Evolutionary conservation across 2,329 filamentous ascomycete species (phyloP), one percentile per base, ranked within the genome.

Genomic region (Phyllosticta citriasiana): DNA sequence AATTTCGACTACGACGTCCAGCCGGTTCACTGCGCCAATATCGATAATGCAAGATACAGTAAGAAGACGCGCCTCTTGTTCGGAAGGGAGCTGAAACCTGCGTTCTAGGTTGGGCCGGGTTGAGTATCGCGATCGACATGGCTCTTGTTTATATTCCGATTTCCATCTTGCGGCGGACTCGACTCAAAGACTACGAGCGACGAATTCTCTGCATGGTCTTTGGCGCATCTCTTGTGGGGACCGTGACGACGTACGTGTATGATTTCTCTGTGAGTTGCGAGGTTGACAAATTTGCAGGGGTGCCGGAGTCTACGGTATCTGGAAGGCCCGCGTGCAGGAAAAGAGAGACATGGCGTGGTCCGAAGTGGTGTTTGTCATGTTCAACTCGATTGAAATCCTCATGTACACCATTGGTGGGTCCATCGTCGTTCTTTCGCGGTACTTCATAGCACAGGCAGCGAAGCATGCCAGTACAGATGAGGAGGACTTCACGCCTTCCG

Each of bases 361-460:
- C 24, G 60, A 62, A 55, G 47, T 52, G n/a, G 52, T 56, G 7
- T 58, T 53, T 52, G 52, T 62, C 55, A 62, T 62, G 52, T 62
- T 55, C 60, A 62, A 62, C 60, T 50, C 52, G 12, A 55, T 62
- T 25, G 60, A 62, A 51, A 62, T 62, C 33, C 53, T 51, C 50
- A 35, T 62, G 24, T 62, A 62, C 51, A 58, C 60, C 8, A 51
- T 62, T 51, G 60, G 60, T 51, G 60, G 55, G 30, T 62, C 60
- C 3, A 35, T 62, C 24, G 57, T 56, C 10, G 56, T 58, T 19
- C 57, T 62, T 26, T 62, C 60, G 26, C 60, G 60, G 9, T 62
- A 57, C 35, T 62, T 62, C 55, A 62, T 62, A 4, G 40, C 40
- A n/a, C 40, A 47, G n/a, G 40, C 55, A 62, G 56, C 24, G 54